Conservation (phyloP, 805 yeast species). For the Jamesozyma hellenica region DNA sequence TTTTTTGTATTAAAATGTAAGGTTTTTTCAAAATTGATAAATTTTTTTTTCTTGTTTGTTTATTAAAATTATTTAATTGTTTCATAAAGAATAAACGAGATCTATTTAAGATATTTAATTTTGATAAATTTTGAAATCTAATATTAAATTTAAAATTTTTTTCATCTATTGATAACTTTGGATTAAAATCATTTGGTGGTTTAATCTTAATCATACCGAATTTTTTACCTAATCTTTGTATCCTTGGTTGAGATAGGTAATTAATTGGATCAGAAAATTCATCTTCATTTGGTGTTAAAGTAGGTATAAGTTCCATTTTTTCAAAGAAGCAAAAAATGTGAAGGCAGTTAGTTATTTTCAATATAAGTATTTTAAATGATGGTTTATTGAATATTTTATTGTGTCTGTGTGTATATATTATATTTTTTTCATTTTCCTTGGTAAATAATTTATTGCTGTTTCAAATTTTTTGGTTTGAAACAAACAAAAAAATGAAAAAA, state of each 20-base stretch:
- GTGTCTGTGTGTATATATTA: no score
- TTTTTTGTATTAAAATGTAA: not conserved
- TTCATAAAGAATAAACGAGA: conserved; percentile 52
- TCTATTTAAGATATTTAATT: conserved; percentile 52
- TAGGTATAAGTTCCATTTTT: conserved; percentile 36
- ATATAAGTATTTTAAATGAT: no score
- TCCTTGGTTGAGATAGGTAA: conserved; percentile 46
- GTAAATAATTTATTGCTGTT: no score
- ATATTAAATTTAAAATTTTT: conserved; percentile 53
- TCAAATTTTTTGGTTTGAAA: no score
- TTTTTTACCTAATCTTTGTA: conserved; percentile 36
- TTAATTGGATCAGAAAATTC: conserved; percentile 56
- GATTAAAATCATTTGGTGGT: conserved; percentile 46
- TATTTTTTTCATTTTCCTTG: no score
- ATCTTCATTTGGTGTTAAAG: conserved; percentile 41
- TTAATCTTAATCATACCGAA: conserved; percentile 70
- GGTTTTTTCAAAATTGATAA: conserved; percentile 2
- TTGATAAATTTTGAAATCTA: conserved; percentile 56
- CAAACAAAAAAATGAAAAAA: no score
- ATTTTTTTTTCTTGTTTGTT: conserved; percentile 2
- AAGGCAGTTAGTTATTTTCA: no score
- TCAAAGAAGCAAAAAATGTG: no score
- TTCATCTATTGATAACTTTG: conserved; percentile 44
- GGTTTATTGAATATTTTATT: no score
- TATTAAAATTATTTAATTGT: conserved; percentile 47